phyloP scores from a whole-genome alignment of 1,139 yeast species.

The Saccharomyces hybrid region DNA sequence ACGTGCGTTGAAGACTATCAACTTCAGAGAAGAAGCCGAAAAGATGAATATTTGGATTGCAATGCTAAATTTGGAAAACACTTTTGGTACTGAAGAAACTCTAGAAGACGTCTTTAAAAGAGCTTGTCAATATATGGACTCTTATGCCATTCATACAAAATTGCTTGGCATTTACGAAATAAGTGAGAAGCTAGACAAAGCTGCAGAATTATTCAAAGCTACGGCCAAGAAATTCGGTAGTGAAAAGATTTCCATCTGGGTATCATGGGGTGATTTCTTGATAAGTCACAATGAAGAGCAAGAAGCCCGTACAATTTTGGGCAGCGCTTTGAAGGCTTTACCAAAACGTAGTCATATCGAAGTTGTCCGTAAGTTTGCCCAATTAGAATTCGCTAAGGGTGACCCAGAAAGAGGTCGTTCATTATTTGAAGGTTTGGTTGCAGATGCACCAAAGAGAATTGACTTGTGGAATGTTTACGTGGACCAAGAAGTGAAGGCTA shows the following conservation, averaged over 20 bases:
- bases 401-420: constrained; percentile 93
- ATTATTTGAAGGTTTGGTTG: constrained; percentile 80
- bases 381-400: constrained; percentile 77
- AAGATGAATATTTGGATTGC: constrained; percentile 96
- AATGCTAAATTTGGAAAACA: constrained; percentile 82
- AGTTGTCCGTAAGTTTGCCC: constrained; percentile 81
- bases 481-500: constrained; percentile 77
- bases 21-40: constrained; percentile 87
- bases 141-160: constrained; percentile 71
- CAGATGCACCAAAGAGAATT: constrained; percentile 85
- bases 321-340: constrained; percentile 62
- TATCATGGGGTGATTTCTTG: constrained; percentile 65
- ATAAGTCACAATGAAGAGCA: constrained; percentile 50
- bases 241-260: constrained; percentile 65
- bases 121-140: constrained; percentile 87
- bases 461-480: constrained; percentile 93
- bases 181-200: constrained; percentile 64
- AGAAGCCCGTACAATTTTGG: constrained; percentile 61
- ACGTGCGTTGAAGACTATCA: constrained; percentile 85
- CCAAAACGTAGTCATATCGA: constrained; percentile 76
- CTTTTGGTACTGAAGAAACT: constrained; percentile 82
- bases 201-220: constrained; percentile 54
- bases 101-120: constrained; percentile 73
- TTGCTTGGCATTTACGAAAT: constrained; percentile 65
- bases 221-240: constrained; percentile 78